phyloP scores from a whole-genome alignment of 75 land plant species.

The Gnetum montanum region DNA sequence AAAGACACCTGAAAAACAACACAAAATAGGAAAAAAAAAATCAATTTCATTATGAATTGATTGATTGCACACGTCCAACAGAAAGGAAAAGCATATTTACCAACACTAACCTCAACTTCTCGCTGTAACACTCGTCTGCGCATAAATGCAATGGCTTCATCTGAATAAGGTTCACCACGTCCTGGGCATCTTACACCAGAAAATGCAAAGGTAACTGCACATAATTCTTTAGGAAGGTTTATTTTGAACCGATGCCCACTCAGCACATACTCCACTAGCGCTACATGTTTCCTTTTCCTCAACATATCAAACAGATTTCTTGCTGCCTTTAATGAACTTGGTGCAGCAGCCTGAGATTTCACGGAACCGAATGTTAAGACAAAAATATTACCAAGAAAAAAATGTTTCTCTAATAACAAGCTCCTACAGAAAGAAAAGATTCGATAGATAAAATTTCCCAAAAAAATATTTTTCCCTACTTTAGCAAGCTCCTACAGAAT shows the following conservation, averaged over 20 bases:
- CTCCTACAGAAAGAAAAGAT: no score
- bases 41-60: no score
- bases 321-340: no score
- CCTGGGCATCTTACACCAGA: slow-evolving; percentile 98
- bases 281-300: slow-evolving; percentile 56
- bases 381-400: no score
- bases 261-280: slow-evolving; percentile 91
- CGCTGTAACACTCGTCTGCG: slow-evolving; percentile 80
- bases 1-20: slow-evolving; percentile 88
- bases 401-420: no score
- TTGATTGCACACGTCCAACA: neutral
- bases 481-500: no score
- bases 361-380: no score
- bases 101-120: slow-evolving; percentile 91
- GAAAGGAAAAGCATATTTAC: neutral
- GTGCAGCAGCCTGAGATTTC: no score
- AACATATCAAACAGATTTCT: no score
- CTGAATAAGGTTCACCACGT: slow-evolving; percentile 84
- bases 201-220: slow-evolving; percentile 82
- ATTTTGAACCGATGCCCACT: slow-evolving; percentile 95
- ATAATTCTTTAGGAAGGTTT: slow-evolving; percentile 80
- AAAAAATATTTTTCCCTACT: no score
- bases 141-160: slow-evolving; percentile 94
- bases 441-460: no score
- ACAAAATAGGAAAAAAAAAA: slow-evolving; percentile 1